A percentile compares a stretch with the other conserved stretches of the same genome.
Evolutionary conservation across 805 yeast genomes (phyloP).

Genomic region (Candida andamanensis): DNA sequence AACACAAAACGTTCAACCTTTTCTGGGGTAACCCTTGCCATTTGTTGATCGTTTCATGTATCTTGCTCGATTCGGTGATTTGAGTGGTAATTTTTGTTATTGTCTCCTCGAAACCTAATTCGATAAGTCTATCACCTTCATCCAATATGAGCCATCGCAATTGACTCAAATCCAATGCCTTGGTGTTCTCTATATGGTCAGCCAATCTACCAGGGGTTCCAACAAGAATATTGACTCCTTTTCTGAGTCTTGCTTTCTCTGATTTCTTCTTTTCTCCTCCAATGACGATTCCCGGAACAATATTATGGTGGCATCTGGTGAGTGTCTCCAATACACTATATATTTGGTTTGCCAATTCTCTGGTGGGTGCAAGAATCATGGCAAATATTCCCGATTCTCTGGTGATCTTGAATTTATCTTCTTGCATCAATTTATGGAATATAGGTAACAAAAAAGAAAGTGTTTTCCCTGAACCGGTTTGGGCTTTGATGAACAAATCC

Average conservation of each 20-base stretch:
- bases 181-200: conserved; percentile 91
- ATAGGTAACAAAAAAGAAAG: conserved; percentile 83
- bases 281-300: conserved; percentile 93
- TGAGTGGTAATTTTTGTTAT: conserved; percentile 66
- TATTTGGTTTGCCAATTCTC: conserved; percentile 91
- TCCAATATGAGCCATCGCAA: conserved; percentile 87
- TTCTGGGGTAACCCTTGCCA: conserved; percentile 60
- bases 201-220: conserved; percentile 96
- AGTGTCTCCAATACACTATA: conserved; percentile 73
- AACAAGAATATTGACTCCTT: conserved; percentile 92
- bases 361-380: conserved; percentile 82
- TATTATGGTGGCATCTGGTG: conserved; percentile 70
- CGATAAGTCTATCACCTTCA: conserved; percentile 96
- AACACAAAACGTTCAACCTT: conserved; percentile 79
- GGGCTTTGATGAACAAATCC: conserved; percentile 90
- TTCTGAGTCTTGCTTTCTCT: conserved; percentile 91
- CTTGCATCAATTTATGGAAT: conserved; percentile 61
- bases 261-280: conserved; percentile 98
- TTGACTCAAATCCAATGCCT: conserved; percentile 63
- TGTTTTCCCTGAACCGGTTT: conserved; percentile 98
- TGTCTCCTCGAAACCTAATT: conserved; percentile 93
- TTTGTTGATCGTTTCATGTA: conserved; percentile 27
- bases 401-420: conserved; percentile 32
- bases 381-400: conserved; percentile 87
- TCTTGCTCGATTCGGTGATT: conserved; percentile 43